A percentile compares a stretch with the other conserved stretches of the same genome.
phyloP scores from a whole-genome alignment of 2,329 filamentous ascomycete genomes.

The Trichoderma hamatum region DNA sequence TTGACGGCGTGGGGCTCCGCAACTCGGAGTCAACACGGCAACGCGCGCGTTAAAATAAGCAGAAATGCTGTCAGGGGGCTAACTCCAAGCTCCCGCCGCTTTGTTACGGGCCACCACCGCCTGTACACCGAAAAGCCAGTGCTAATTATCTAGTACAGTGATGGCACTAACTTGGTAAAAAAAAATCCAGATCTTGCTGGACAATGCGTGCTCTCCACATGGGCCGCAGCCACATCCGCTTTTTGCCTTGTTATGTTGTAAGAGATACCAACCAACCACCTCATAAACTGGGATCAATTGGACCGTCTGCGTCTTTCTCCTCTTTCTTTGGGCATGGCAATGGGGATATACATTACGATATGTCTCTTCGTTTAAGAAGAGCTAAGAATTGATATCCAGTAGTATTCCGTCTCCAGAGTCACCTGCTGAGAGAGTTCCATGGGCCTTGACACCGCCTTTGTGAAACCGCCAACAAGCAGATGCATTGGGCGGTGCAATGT shows the following conservation, averaged over 20 bases:
- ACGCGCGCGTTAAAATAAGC: constrained; percentile 17
- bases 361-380: not conserved
- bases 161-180: not conserved
- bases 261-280: not conserved
- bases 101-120: not conserved
- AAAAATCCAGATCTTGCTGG: constrained; percentile 8
- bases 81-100: constrained; percentile 14
- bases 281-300: not conserved
- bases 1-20: not conserved
- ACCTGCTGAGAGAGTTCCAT: not conserved
- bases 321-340: not conserved
- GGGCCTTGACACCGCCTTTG: not conserved
- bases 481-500: not conserved
- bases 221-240: not conserved
- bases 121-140: constrained; percentile 1
- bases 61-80: constrained; percentile 11
- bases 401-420: not conserved
- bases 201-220: not conserved
- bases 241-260: not conserved
- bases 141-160: not conserved
- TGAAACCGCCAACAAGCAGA: no score
- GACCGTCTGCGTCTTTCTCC: not conserved
- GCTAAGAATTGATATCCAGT: not conserved
- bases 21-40: not conserved
- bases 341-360: not conserved